phyloP scores from a whole-genome alignment of 768 basidiomycete genomes.

The Hericium alpestre region DNA sequence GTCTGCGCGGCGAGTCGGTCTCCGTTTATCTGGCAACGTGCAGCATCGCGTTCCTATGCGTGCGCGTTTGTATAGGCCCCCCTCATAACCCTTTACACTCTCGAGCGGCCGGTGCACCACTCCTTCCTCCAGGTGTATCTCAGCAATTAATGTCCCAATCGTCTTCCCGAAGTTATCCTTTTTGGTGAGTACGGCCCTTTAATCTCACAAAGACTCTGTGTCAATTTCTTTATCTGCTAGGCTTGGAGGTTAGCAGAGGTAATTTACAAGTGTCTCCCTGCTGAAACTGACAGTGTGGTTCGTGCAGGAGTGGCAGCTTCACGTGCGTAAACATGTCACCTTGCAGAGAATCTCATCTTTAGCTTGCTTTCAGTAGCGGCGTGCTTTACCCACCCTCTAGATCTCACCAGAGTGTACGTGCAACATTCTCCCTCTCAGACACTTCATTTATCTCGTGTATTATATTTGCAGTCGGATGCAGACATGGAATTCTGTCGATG shows the following conservation, averaged over 20 bases:
- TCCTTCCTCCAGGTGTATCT: no score
- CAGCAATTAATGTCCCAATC: neutral
- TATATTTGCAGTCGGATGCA: slow-evolving; percentile 59
- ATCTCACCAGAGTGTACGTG: slow-evolving; percentile 75
- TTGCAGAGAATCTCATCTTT: neutral
- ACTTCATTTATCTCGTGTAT: neutral
- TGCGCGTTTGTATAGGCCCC: no score
- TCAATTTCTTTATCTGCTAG: slow-evolving; percentile 6
- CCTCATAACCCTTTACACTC: no score
- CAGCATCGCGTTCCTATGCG: no score
- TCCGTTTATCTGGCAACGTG: no score
- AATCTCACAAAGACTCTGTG: no score
- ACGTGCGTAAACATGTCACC: slow-evolving; percentile 15
- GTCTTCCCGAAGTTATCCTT: slow-evolving; percentile 5
- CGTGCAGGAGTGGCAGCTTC: slow-evolving; percentile 25
- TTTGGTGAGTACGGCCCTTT: slow-evolving; percentile 9
- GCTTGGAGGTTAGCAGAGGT: slow-evolving; percentile 22
- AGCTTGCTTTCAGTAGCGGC: slow-evolving; percentile 52
- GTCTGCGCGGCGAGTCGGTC: no score
- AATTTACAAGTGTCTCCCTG: neutral
- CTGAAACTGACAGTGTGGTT: neutral
- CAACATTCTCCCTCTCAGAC: neutral
- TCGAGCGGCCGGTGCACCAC: no score
- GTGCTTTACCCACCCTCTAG: slow-evolving; percentile 71
- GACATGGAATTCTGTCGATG: slow-evolving; percentile 36